Evolutionary conservation across 192 early-diverging fungal species (phyloP).

Genomic region (Podila epicladia): DNA sequence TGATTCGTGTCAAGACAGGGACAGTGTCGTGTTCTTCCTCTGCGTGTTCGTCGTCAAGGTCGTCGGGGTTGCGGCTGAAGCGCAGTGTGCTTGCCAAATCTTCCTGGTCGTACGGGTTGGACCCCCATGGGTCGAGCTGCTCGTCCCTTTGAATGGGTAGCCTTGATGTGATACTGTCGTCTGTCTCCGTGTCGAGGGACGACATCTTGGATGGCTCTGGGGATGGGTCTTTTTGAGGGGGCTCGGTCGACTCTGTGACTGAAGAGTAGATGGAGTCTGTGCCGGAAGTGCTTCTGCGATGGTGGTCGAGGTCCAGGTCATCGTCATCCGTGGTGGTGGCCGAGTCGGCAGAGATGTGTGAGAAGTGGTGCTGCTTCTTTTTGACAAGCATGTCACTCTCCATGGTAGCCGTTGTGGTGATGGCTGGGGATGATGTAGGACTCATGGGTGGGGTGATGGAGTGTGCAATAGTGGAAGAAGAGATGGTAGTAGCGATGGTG

Average conservation of each 20-base stretch:
- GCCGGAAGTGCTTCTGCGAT: conserved; percentile 34
- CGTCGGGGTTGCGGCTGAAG: conserved; percentile 20
- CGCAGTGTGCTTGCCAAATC: conserved; percentile 31
- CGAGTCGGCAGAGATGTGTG: conserved; percentile 45
- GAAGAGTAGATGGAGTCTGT: conserved; percentile 49
- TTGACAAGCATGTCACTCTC: not conserved
- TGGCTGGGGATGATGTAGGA: conserved; percentile 9
- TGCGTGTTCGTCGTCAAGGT: conserved; percentile 13
- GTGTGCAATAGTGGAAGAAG: not conserved
- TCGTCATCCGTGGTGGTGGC: conserved; percentile 36
- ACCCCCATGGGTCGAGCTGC: conserved; percentile 44
- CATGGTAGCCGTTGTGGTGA: not conserved
- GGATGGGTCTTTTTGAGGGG: conserved; percentile 15
- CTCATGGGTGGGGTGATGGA: conserved; percentile 3
- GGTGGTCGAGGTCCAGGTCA: conserved; percentile 6
- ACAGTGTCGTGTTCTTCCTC: conserved; percentile 21
- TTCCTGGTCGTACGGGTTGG: conserved; percentile 48
- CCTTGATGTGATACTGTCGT: not conserved
- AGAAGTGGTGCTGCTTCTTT: conserved; percentile 25
- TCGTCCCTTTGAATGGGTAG: conserved; percentile 17
- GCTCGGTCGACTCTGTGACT: conserved; percentile 44
- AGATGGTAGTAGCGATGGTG: not conserved
- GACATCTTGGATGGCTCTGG: not conserved
- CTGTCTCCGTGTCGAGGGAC: not conserved
- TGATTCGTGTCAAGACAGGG: conserved; percentile 27